These are phyloP conservation scores for Dendrocalamus latiflorus DNA, from an alignment of 202 grass and related monocot genomes.

Conservation along the genomic window DNA sequence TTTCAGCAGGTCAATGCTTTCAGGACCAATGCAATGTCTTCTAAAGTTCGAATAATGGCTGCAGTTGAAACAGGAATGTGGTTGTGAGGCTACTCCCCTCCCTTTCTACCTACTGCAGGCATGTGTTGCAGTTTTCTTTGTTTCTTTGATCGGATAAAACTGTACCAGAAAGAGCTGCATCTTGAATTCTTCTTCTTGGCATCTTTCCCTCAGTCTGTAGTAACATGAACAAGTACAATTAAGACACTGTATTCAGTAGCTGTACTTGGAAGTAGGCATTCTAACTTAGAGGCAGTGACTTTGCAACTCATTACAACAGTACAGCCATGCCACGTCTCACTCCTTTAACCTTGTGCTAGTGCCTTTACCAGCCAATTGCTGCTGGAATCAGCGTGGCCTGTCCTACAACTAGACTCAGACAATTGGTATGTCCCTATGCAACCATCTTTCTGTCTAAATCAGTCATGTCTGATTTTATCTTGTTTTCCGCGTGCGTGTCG, in stretches of 20 bases:
- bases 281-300: background rate
- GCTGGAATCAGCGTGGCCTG: conserved; percentile 4
- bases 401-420: background rate
- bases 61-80: conserved; percentile 32
- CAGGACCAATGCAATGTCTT: conserved; percentile 31
- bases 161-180: background rate
- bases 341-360: background rate
- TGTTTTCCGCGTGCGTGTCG: background rate
- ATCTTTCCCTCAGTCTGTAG: conserved; percentile 39
- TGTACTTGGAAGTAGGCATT: conserved; percentile 14
- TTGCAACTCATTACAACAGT: conserved; percentile 1
- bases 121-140: conserved; percentile 16
- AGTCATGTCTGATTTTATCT: conserved; percentile 39
- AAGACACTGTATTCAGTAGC: background rate
- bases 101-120: conserved; percentile 44
- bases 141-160: conserved; percentile 7
- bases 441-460: conserved; percentile 29
- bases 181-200: conserved; percentile 7
- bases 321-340: background rate
- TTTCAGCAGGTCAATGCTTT: conserved; percentile 45
- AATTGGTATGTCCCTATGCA: conserved; percentile 23
- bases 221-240: conserved; percentile 28
- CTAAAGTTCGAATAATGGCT: conserved; percentile 43
- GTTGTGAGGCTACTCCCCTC: background rate
- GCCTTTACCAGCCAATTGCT: conserved; percentile 14